Evolutionary conservation across 2,329 filamentous ascomycete species (phyloP).

Genomic region (Plectosphaerella sp.): DNA sequence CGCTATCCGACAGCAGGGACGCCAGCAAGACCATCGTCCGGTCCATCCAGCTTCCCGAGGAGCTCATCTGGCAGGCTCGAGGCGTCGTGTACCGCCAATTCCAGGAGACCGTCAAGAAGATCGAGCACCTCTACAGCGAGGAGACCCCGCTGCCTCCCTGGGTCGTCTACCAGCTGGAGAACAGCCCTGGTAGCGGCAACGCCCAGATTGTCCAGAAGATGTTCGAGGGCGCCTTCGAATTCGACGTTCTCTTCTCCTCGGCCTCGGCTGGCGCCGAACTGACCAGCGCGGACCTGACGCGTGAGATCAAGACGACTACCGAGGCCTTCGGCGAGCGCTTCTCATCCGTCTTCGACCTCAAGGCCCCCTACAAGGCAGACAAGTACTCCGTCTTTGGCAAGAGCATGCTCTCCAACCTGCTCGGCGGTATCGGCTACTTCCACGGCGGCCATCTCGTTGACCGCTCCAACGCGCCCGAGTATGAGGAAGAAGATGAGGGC

Average conservation of each 20-base stretch:
- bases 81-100: constrained; percentile 52
- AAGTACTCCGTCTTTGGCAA: constrained; percentile 78
- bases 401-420: constrained; percentile 88
- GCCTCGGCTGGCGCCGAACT: constrained; percentile 46
- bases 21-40: constrained; percentile 72
- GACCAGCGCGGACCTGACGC: constrained; percentile 60
- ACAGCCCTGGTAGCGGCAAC: constrained; percentile 69
- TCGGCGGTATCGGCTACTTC: constrained; percentile 95
- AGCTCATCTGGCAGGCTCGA: constrained; percentile 82
- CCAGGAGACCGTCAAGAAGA: constrained; percentile 43
- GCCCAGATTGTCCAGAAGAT: constrained; percentile 86
- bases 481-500: constrained; percentile 90
- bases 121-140: constrained; percentile 42
- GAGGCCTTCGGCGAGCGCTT: constrained; percentile 73
- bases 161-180: constrained; percentile 75
- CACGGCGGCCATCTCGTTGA: constrained; percentile 85
- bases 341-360: constrained; percentile 63
- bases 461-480: constrained; percentile 84
- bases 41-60: constrained; percentile 61
- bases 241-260: constrained; percentile 79
- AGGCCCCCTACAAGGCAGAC: constrained; percentile 68
- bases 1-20: constrained; percentile 63
- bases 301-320: constrained; percentile 62
- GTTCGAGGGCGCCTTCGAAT: constrained; percentile 86
- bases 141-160: constrained; percentile 75